Conservation (phyloP, 2,329 filamentous ascomycete genomes). For the Fusarium sororula region DNA sequence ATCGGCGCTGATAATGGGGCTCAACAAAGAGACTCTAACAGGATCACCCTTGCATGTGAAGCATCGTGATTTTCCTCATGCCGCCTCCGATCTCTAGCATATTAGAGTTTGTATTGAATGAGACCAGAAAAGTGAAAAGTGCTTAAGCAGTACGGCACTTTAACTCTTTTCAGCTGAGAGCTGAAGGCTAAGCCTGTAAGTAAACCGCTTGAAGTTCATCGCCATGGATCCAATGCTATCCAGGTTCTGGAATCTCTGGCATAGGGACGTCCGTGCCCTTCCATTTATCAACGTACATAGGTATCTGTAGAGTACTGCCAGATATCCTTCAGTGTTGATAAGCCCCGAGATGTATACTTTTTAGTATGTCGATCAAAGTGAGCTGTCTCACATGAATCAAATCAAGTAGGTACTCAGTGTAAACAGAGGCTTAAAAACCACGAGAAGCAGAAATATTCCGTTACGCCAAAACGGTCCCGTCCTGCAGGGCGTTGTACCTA, state of each 20-base stretch:
- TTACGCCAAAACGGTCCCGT: neutral
- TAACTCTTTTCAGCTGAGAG: neutral
- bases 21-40: constrained; percentile 10
- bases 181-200: neutral
- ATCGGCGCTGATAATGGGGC: neutral
- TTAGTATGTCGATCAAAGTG: neutral
- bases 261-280: neutral
- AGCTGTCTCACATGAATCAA: neutral
- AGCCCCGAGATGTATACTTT: neutral
- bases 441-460: neutral
- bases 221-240: neutral
- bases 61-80: neutral
- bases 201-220: neutral
- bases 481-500: neutral
- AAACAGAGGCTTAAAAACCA: neutral
- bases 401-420: neutral
- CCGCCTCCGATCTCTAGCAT: neutral
- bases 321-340: neutral
- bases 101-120: neutral
- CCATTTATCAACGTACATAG: neutral
- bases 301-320: neutral
- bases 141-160: neutral
- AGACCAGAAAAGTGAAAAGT: neutral
- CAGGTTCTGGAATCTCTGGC: neutral
- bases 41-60: constrained; percentile 19